These are phyloP conservation scores for Colletotrichum brevisporum DNA, from an alignment of 2,329 filamentous ascomycete genomes.

Conservation along the genomic window DNA sequence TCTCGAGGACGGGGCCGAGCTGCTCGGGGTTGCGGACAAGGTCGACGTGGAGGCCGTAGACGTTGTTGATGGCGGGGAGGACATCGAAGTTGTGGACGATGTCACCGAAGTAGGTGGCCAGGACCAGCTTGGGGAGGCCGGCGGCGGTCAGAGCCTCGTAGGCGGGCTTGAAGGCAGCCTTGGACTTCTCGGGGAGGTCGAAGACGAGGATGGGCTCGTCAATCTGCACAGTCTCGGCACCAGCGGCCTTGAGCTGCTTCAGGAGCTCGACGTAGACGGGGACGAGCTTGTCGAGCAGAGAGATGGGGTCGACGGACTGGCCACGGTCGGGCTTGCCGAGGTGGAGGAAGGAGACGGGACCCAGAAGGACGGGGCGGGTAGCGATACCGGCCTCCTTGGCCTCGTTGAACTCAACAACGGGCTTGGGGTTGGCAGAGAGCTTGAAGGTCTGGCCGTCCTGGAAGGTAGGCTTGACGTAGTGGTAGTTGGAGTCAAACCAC, in stretches of 20 bases:
- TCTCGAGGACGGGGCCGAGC: conserved; percentile 85
- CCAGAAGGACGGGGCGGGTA: conserved; percentile 95
- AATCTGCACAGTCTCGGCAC: conserved; percentile 97
- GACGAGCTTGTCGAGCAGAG: conserved; percentile 91
- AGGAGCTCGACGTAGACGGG: conserved; percentile 96
- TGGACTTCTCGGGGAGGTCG: conserved; percentile 89
- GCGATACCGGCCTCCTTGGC: conserved; percentile 95
- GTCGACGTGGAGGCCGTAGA: conserved; percentile 90
- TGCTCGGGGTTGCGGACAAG: conserved; percentile 99
- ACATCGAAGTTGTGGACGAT: conserved; percentile 99
- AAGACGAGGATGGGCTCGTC: conserved; percentile 98
- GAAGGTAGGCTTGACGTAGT: conserved; percentile 99
- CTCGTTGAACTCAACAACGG: conserved; percentile 93
- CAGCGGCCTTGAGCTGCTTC: conserved; percentile 92
- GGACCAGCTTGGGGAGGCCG: conserved; percentile 87
- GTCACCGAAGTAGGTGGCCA: conserved; percentile 99
- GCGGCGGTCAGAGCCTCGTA: conserved; percentile 89
- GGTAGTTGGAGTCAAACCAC: conserved; percentile 99
- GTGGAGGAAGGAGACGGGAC: conserved; percentile 96
- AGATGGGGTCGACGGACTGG: conserved; percentile 92
- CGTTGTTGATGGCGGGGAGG: conserved; percentile 73
- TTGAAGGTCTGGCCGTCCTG: conserved; percentile 98
- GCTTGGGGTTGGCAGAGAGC: conserved; percentile 89
- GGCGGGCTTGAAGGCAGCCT: conserved; percentile 97
- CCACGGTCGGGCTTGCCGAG: conserved; percentile 98